phyloP scores from a whole-genome alignment of 768 basidiomycete species.

The Suillus variegatus region DNA sequence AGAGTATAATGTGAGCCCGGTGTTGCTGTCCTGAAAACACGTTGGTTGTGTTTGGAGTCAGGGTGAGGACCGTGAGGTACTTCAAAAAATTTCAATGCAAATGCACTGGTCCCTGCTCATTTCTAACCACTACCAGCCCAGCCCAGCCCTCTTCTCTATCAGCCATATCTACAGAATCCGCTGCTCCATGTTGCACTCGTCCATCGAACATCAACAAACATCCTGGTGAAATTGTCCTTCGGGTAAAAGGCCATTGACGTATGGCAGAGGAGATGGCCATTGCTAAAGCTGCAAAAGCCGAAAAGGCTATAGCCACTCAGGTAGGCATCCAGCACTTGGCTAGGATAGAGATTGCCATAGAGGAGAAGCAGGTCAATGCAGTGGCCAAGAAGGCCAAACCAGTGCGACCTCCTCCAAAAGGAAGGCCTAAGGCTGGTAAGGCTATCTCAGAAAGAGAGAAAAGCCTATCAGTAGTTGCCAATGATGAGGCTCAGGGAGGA shows the following conservation, averaged over 20 bases:
- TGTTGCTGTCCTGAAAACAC: not conserved
- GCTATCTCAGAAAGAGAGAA: too few species aligned
- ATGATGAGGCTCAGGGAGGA: too few species aligned
- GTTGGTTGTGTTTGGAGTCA: not conserved
- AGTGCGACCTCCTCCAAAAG: conserved; percentile 7
- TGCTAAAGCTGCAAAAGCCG: conserved; percentile 3
- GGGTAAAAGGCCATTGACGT: not conserved
- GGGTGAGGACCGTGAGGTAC: not conserved
- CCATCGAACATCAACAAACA: conserved; percentile 6
- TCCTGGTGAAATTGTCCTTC: conserved; percentile 9
- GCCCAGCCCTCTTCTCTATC: not conserved
- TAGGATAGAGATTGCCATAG: conserved; percentile 5
- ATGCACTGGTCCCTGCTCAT: not conserved
- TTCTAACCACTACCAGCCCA: not conserved
- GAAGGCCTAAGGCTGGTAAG: not conserved
- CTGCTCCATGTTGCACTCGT: not conserved
- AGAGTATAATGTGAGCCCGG: not conserved
- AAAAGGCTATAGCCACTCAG: not conserved
- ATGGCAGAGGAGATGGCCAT: conserved; percentile 12
- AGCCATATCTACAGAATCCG: not conserved
- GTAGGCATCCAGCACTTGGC: conserved; percentile 3
- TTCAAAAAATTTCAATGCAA: not conserved
- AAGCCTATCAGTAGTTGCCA: too few species aligned
- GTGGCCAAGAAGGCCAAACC: not conserved
- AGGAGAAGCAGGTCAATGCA: not conserved